Conservation (phyloP, 306 rosid genomes). For the Fragaria ananassa region DNA sequence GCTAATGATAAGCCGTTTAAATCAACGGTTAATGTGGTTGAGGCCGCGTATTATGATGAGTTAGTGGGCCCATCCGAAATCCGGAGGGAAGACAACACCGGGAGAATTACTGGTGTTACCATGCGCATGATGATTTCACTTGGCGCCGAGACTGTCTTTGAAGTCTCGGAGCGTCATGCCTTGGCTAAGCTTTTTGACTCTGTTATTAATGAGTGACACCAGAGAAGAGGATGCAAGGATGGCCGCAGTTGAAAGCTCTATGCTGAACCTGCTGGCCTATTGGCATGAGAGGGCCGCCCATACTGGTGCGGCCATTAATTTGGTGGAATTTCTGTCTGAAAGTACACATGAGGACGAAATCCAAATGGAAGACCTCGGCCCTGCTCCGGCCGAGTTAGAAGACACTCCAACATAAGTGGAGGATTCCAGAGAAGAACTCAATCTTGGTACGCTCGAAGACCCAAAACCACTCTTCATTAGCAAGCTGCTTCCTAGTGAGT, state of each 20-base stretch:
- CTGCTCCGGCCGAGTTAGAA: background rate
- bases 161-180: background rate
- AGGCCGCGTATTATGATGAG: background rate
- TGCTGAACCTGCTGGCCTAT: no score
- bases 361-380: background rate
- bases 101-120: background rate
- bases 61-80: background rate
- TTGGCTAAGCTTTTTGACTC: background rate
- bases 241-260: background rate
- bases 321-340: background rate
- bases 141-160: background rate
- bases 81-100: background rate
- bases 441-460: background rate
- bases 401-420: background rate
- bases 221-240: background rate
- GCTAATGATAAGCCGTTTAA: background rate
- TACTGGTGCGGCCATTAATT: background rate
- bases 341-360: background rate
- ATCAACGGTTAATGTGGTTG: background rate
- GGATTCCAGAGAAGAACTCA: background rate
- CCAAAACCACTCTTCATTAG: background rate
- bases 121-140: background rate
- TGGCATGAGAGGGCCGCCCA: background rate
- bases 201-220: background rate
- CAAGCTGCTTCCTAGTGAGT: background rate